These are phyloP conservation scores for Drechslerella coelobrocha DNA, from an alignment of 2,329 filamentous ascomycete species.

Conservation along the genomic window DNA sequence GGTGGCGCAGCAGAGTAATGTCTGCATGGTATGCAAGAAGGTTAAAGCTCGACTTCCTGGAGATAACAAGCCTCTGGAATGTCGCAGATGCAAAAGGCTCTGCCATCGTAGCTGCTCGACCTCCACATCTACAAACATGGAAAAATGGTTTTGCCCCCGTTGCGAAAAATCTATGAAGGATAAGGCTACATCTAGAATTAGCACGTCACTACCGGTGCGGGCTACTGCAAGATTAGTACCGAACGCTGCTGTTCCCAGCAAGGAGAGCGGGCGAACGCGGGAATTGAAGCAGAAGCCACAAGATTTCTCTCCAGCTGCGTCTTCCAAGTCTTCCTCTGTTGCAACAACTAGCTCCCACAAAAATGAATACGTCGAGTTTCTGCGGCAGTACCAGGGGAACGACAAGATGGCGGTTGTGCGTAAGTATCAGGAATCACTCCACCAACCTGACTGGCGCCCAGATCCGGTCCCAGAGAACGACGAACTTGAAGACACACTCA, in stretches of 20 bases:
- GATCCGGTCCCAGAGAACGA: neutral
- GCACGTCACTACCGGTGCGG: neutral
- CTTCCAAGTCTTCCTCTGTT: neutral
- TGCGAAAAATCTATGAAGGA: slow-evolving; percentile 6
- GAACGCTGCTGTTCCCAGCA: neutral
- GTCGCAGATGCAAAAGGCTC: slow-evolving; percentile 14
- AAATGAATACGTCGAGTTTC: neutral
- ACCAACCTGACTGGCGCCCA: neutral
- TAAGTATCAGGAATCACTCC: neutral
- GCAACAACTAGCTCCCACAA: neutral
- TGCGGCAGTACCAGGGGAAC: neutral
- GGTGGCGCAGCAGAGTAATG: neutral
- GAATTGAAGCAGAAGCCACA: neutral
- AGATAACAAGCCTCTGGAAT: slow-evolving; percentile 17
- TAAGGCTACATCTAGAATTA: neutral
- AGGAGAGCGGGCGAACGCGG: neutral
- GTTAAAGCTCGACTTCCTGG: slow-evolving; percentile 14
- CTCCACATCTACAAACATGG: neutral
- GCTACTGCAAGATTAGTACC: neutral
- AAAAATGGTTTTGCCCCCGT: neutral
- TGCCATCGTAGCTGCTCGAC: slow-evolving; percentile 30
- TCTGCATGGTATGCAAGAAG: slow-evolving; percentile 17
- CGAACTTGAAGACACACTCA: neutral
- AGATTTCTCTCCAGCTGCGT: neutral
- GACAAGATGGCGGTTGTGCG: neutral